Conservation (phyloP, 2,329 filamentous ascomycete species). For the Aspergillus brunneoviolaceus region DNA sequence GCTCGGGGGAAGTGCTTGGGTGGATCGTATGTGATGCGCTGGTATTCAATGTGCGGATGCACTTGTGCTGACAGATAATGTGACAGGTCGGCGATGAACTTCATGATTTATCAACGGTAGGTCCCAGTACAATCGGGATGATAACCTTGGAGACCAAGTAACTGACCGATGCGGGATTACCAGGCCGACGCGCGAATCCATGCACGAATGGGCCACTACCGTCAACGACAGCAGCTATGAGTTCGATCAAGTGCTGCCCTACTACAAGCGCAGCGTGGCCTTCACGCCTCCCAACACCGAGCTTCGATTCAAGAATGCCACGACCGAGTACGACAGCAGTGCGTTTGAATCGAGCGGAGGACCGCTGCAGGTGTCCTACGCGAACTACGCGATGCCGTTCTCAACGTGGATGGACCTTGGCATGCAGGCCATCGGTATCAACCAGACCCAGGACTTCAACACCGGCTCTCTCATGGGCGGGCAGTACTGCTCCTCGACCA, state of each 20-base stretch:
- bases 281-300: conserved; percentile 27
- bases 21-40: conserved; percentile 9
- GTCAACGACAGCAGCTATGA: conserved; percentile 29
- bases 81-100: conserved; percentile 23
- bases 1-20: conserved; percentile 18
- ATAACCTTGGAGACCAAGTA: background rate
- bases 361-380: conserved; percentile 43
- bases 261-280: conserved; percentile 26
- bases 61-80: background rate
- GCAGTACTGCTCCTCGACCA: conserved; percentile 39
- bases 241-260: conserved; percentile 27
- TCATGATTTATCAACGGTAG: conserved; percentile 26
- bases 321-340: conserved; percentile 18
- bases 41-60: background rate
- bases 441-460: conserved; percentile 39
- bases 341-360: conserved; percentile 27
- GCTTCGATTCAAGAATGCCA: conserved; percentile 20
- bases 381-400: conserved; percentile 43
- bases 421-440: conserved; percentile 45
- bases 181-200: conserved; percentile 17
- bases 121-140: background rate
- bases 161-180: background rate
- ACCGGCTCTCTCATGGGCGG: conserved; percentile 44
- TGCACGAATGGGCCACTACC: conserved; percentile 22
- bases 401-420: conserved; percentile 41